phyloP scores from a whole-genome alignment of 2,329 filamentous ascomycete species.

The Pseudopithomyces maydicus region DNA sequence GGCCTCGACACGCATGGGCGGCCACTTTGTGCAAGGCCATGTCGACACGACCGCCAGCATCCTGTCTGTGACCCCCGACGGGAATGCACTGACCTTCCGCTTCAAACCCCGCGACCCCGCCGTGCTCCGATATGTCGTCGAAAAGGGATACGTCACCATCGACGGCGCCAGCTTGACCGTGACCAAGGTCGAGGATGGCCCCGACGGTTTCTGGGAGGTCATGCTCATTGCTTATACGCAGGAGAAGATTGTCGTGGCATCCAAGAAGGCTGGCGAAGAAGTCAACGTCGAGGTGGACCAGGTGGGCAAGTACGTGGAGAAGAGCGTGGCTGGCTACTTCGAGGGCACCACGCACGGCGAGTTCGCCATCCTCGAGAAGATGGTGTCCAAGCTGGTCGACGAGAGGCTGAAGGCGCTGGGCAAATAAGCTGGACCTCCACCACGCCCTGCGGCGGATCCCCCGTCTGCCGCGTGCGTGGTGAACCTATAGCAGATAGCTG shows the following conservation, averaged over 20 bases:
- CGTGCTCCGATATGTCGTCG: slow-evolving; percentile 85
- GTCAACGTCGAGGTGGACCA: slow-evolving; percentile 96
- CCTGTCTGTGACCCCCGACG: slow-evolving; percentile 73
- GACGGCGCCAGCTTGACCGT: slow-evolving; percentile 95
- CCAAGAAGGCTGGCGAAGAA: slow-evolving; percentile 77
- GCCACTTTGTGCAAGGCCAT: slow-evolving; percentile 97
- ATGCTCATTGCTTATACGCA: slow-evolving; percentile 99
- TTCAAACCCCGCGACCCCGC: slow-evolving; percentile 72
- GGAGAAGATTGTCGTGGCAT: slow-evolving; percentile 82
- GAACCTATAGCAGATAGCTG: slow-evolving; percentile 4
- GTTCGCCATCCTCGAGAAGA: slow-evolving; percentile 56
- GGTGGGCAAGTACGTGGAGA: slow-evolving; percentile 83
- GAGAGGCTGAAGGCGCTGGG: slow-evolving; percentile 61
- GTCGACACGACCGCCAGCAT: slow-evolving; percentile 89
- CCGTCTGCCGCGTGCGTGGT: no score
- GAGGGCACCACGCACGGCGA: slow-evolving; percentile 59
- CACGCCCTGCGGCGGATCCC: background rate
- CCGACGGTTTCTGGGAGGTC: slow-evolving; percentile 87
- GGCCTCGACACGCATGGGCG: slow-evolving; percentile 92
- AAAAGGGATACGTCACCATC: slow-evolving; percentile 94
- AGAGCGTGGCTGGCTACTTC: slow-evolving; percentile 84
- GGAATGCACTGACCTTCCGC: slow-evolving; percentile 87
- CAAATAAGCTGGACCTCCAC: slow-evolving; percentile 20
- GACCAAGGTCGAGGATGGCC: slow-evolving; percentile 79
- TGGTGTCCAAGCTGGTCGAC: slow-evolving; percentile 72